These are phyloP conservation scores for Dactylellina leptospora DNA, from an alignment of 2,329 filamentous ascomycete species.

Conservation along the genomic window DNA sequence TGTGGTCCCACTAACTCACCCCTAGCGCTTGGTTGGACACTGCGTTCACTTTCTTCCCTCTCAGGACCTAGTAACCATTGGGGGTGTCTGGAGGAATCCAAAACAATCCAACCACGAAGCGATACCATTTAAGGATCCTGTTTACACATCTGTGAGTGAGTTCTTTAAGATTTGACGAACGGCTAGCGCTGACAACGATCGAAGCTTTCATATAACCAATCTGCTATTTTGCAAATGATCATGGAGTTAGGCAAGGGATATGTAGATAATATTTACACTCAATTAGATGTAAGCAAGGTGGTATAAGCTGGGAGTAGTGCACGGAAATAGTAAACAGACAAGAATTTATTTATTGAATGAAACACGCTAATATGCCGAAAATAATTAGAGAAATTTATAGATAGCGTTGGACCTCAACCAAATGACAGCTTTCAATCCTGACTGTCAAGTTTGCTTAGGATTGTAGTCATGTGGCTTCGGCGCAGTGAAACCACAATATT, in stretches of 20 bases:
- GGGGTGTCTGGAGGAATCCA: slow-evolving; percentile 38
- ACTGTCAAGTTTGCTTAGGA: slow-evolving; percentile 24
- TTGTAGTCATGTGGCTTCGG: slow-evolving; percentile 33
- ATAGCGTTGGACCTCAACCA: too few relatives aligned
- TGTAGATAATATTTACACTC: slow-evolving; percentile 26
- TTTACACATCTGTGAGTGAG: too few relatives aligned
- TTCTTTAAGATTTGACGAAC: too few relatives aligned
- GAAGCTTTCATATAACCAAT: slow-evolving; percentile 11
- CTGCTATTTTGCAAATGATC: slow-evolving; percentile 9
- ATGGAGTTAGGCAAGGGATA: not conserved
- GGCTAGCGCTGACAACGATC: too few relatives aligned
- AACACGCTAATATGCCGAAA: not conserved
- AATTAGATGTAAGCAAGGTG: not conserved
- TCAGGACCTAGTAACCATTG: slow-evolving; percentile 3
- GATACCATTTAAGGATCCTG: too few relatives aligned
- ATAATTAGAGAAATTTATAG: not conserved
- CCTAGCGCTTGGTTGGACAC: slow-evolving; percentile 13
- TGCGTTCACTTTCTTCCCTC: slow-evolving; percentile 24
- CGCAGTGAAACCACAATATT: slow-evolving; percentile 75
- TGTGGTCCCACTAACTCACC: too few relatives aligned
- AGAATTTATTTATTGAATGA: not conserved
- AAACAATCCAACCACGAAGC: too few relatives aligned
- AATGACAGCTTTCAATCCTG: slow-evolving; percentile 9
- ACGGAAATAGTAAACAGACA: not conserved
- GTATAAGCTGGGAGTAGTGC: not conserved